Conservation (phyloP, 2,329 filamentous ascomycete genomes). For the Botrytis galanthina region DNA sequence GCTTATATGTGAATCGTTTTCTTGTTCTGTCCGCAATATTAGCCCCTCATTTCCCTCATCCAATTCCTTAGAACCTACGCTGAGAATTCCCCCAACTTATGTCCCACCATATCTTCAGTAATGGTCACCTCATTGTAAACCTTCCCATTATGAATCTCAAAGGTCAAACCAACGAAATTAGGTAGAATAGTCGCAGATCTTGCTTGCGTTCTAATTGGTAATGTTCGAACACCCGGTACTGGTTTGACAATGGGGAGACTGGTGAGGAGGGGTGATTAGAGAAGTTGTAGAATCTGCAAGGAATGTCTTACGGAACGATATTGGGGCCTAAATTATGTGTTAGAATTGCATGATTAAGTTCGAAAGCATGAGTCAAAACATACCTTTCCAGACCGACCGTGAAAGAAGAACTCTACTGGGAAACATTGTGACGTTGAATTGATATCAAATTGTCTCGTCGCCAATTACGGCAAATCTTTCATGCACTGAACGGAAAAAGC, state of each 20-base stretch:
- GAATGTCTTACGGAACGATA: conserved; percentile 62
- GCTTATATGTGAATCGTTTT: conserved; percentile 66
- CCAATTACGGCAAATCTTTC: conserved; percentile 1
- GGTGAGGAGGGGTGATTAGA: conserved; percentile 40
- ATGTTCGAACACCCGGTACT: conserved; percentile 52
- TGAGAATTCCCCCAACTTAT: conserved; percentile 72
- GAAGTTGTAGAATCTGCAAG: conserved; percentile 23
- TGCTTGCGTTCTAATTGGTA: conserved; percentile 67
- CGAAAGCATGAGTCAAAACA: conserved; percentile 16
- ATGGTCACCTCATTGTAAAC: conserved; percentile 65
- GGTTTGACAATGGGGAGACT: conserved; percentile 53
- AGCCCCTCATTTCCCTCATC: background rate
- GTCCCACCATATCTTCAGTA: conserved; percentile 75
- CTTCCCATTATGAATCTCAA: conserved; percentile 73
- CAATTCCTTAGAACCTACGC: conserved; percentile 49
- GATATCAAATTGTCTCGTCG: conserved; percentile 5
- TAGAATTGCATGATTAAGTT: conserved; percentile 6
- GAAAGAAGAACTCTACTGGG: conserved; percentile 56
- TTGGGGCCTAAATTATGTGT: conserved; percentile 56
- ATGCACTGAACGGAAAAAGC: background rate
- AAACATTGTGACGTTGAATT: conserved; percentile 47
- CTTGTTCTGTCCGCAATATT: conserved; percentile 51
- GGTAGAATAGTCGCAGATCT: conserved; percentile 70
- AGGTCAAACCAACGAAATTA: conserved; percentile 68
- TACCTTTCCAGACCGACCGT: conserved; percentile 76